Evolutionary conservation across 1,139 yeast genomes (phyloP), one percentile per base, ranked within the genome.

Genomic region (Yamadazyma siamensis): DNA sequence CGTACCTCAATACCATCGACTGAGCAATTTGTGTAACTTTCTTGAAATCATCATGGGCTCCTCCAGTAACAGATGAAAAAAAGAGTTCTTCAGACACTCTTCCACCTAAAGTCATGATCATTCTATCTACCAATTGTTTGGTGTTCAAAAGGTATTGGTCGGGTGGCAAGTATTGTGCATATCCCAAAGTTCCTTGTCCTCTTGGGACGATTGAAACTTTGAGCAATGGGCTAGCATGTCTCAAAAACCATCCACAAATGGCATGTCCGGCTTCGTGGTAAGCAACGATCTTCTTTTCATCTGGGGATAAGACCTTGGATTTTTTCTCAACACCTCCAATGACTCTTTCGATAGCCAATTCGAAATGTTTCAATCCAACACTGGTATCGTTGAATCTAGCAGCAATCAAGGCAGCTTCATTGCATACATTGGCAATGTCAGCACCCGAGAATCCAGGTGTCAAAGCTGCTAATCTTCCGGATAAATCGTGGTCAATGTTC

Each of bases 221-320:
- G 44, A 91, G 74, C 40, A 91, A 66, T 7, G 98, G 98, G 52
- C 88, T 95, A 2, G 97, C 96, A 59, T 73, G 74, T 60, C 80
- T 76, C 50, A 91, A 71, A 54, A 65, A 88, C 98, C 98, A 91
- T 9, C 98, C 98, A 61, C 97, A 89, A 37, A 91, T 79, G 4
- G 98, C 98, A 59, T 91, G 98, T 0, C 98, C 98, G 3, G 98
- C 98, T 61, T 91, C 98, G 54, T 91, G 98, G 53, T 86, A 94
- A 0, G 98, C 98, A 35, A 91, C 96, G 28, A 87, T 78, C 40
- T 66, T 78, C 59, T 87, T 85, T 59, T 91, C 96, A 38, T 84
- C 91, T 5, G 83, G 80, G 17, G 84, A 77, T 41, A 91, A 67
- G 8, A 91, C 80, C 49, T 85, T 80, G 4, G 94, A 77, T 56